A percentile compares a stretch with the other conserved stretches of the same genome.
Conservation (phyloP, 2,329 filamentous ascomycete genomes). For the Aspergillus sp. region DNA sequence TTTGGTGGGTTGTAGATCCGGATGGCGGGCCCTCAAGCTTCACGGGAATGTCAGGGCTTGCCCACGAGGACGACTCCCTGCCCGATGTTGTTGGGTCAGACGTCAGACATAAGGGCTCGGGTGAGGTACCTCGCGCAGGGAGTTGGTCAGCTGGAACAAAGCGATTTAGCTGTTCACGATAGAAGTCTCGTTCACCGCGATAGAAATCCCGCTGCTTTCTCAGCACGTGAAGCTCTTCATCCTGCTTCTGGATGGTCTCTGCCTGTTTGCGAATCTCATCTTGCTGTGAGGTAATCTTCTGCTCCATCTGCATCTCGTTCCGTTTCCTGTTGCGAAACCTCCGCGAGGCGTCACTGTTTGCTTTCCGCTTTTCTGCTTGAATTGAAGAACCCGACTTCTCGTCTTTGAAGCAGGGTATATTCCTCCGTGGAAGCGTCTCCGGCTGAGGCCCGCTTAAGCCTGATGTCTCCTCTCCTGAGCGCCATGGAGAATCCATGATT, state of each 20-base stretch:
- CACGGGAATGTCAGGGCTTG: conserved; percentile 13
- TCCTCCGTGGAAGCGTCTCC: conserved; percentile 26
- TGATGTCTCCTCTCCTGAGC: conserved; percentile 25
- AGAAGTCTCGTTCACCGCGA: conserved; percentile 46
- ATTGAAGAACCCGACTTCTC: conserved; percentile 47
- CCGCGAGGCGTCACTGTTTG: conserved; percentile 48
- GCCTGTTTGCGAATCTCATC: conserved; percentile 42
- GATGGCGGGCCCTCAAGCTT: conserved; percentile 15
- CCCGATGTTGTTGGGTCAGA: conserved; percentile 18
- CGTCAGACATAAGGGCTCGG: conserved; percentile 23
- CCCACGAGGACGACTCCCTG: conserved; percentile 21
- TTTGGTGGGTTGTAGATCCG: background rate
- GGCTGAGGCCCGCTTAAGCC: conserved; percentile 20
- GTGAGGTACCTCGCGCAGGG: conserved; percentile 38
- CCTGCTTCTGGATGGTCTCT: conserved; percentile 35
- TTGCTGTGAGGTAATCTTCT: conserved; percentile 41
- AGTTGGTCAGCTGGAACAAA: conserved; percentile 32
- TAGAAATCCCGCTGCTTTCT: conserved; percentile 45
- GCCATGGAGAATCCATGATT: conserved; percentile 26
- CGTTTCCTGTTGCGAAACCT: conserved; percentile 48
- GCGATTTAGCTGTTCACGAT: conserved; percentile 39
- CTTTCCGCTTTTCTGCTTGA: conserved; percentile 48
- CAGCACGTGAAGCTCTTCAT: conserved; percentile 40
- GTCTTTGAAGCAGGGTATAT: conserved; percentile 46
- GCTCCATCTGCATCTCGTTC: conserved; percentile 45